Conservation (phyloP, 192 early-diverging fungal species). For the Backusella mclennaniae region DNA sequence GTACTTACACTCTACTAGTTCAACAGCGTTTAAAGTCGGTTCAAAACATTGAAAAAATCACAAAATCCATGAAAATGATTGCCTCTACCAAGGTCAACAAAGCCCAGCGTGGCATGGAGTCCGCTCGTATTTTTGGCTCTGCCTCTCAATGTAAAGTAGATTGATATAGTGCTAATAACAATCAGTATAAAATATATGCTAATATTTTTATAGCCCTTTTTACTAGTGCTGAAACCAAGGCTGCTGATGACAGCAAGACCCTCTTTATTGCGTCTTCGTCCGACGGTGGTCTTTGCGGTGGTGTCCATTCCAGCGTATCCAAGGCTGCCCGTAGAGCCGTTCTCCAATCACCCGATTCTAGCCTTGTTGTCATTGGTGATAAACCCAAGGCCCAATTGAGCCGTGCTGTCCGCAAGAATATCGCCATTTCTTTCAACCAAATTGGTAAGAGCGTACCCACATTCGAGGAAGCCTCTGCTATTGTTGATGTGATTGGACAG, state of each 20-base stretch:
- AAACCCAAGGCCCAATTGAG: slow-evolving; percentile 91
- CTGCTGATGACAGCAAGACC: slow-evolving; percentile 62
- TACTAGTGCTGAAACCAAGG: slow-evolving; percentile 70
- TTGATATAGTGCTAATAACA: not conserved
- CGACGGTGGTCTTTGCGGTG: slow-evolving; percentile 98
- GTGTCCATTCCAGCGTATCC: slow-evolving; percentile 94
- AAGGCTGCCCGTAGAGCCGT: slow-evolving; percentile 76
- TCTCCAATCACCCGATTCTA: slow-evolving; percentile 48
- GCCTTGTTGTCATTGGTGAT: slow-evolving; percentile 84
- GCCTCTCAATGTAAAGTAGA: slow-evolving; percentile 55
- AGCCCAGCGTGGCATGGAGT: slow-evolving; percentile 87
- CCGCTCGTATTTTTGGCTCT: slow-evolving; percentile 74
- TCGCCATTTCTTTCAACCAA: slow-evolving; percentile 88
- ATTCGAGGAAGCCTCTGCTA: slow-evolving; percentile 82
- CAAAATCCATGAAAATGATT: slow-evolving; percentile 99
- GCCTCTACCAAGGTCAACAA: slow-evolving; percentile 96
- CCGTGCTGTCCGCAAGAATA: slow-evolving; percentile 72
- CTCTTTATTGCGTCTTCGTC: slow-evolving; percentile 85
- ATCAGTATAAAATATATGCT: no score
- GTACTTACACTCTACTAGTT: slow-evolving; percentile 50
- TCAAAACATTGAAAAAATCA: slow-evolving; percentile 98
- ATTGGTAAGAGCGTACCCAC: slow-evolving; percentile 87
- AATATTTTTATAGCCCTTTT: slow-evolving; percentile 56
- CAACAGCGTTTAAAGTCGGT: slow-evolving; percentile 94
- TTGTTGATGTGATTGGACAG: slow-evolving; percentile 77